phyloP scores from a whole-genome alignment of 2,329 filamentous ascomycete genomes.

The Hirsutella thompsonii region DNA sequence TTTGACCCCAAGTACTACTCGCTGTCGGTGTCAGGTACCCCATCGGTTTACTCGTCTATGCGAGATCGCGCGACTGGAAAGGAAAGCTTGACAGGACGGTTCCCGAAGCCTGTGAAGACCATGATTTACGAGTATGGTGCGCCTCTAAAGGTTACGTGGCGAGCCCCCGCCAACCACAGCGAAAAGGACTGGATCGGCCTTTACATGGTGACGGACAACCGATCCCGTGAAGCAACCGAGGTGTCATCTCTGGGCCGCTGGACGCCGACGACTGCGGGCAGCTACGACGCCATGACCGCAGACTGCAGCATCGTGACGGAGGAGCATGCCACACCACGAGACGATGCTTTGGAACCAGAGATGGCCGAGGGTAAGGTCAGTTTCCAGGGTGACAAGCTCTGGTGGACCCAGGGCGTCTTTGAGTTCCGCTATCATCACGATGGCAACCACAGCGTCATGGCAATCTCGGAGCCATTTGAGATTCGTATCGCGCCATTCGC shows the following conservation, averaged over 20 bases:
- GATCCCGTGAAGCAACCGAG: conserved; percentile 70
- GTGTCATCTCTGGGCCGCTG: conserved; percentile 81
- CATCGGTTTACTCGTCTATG: conserved; percentile 32
- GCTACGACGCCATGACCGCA: conserved; percentile 62
- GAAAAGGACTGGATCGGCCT: conserved; percentile 92
- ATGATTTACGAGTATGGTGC: conserved; percentile 79
- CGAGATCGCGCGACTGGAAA: conserved; percentile 55
- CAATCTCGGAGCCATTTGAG: conserved; percentile 87
- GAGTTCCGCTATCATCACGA: conserved; percentile 96
- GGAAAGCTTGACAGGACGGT: conserved; percentile 57
- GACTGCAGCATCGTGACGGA: conserved; percentile 65
- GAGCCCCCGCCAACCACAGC: conserved; percentile 73
- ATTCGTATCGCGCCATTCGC: conserved; percentile 74
- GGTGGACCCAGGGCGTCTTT: conserved; percentile 94
- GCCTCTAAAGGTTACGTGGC: conserved; percentile 83
- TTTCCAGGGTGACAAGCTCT: conserved; percentile 86
- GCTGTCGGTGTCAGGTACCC: conserved; percentile 57
- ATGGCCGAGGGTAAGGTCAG: conserved; percentile 68
- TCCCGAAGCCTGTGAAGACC: conserved; percentile 59
- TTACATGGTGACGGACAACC: conserved; percentile 92
- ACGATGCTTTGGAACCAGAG: conserved; percentile 39
- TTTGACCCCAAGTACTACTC: conserved; percentile 71
- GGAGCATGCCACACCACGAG: conserved; percentile 44
- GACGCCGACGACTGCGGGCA: conserved; percentile 65
- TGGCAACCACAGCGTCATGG: conserved; percentile 85